These are phyloP conservation scores for Austroboletus niveus DNA, from an alignment of 1,284 basidiomycete genomes.

Conservation along the genomic window DNA sequence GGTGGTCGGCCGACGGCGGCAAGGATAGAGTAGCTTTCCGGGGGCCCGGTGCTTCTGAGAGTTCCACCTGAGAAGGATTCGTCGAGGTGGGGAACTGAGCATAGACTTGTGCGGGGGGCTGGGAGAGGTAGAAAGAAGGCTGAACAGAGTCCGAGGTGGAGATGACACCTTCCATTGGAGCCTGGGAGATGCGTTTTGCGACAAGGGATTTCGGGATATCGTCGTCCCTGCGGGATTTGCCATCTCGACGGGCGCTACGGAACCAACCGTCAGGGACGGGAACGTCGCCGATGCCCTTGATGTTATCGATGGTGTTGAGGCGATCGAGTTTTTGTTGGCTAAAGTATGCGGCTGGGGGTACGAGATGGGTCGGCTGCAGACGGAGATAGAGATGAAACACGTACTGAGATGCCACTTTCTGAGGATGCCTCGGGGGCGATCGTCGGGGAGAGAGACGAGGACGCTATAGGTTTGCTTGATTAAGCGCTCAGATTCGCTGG, in stretches of 20 bases:
- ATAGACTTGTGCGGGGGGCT: slow-evolving; percentile 22
- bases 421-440: slow-evolving; percentile 56
- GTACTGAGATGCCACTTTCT: slow-evolving; percentile 82
- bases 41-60: slow-evolving; percentile 14
- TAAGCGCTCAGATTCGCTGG: slow-evolving; percentile 54
- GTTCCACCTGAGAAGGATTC: slow-evolving; percentile 26
- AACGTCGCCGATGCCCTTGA: slow-evolving; percentile 61
- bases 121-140: slow-evolving; percentile 27
- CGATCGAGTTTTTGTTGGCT: slow-evolving; percentile 69
- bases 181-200: slow-evolving; percentile 35
- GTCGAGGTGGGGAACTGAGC: slow-evolving; percentile 35
- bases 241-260: slow-evolving; percentile 63
- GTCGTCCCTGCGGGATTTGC: slow-evolving; percentile 57
- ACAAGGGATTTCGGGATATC: slow-evolving; percentile 39
- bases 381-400: slow-evolving; percentile 35
- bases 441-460: slow-evolving; percentile 66
- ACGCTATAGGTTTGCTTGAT: slow-evolving; percentile 86
- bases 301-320: slow-evolving; percentile 63
- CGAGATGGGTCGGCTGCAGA: slow-evolving; percentile 8
- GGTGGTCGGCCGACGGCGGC: slow-evolving; percentile 29
- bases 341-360: slow-evolving; percentile 68
- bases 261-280: slow-evolving; percentile 73
- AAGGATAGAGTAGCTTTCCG: slow-evolving; percentile 33
- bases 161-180: slow-evolving; percentile 32
- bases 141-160: slow-evolving; percentile 20